A percentile compares a stretch with the other conserved stretches of the same genome.
These are phyloP conservation scores for Naematelia encephala DNA, from an alignment of 768 basidiomycete genomes.

Conservation along the genomic window DNA sequence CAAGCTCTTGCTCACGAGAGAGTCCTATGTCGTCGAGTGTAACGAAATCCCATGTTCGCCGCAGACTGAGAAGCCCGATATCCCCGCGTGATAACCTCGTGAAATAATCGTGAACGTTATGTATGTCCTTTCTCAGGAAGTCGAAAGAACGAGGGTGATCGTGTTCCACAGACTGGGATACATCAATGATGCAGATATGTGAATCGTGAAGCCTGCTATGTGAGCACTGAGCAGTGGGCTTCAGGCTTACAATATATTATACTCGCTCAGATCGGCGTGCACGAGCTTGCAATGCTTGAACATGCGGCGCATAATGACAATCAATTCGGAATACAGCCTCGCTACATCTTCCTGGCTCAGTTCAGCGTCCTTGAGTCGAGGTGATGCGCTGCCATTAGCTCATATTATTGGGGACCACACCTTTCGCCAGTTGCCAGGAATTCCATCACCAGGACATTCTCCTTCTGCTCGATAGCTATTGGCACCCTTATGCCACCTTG, in stretches of 20 bases:
- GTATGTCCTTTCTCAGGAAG: slow-evolving; percentile 86
- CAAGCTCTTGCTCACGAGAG: slow-evolving; percentile 26
- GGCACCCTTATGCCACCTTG: slow-evolving; percentile 83
- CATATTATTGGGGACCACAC: slow-evolving; percentile 55
- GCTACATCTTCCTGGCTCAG: slow-evolving; percentile 53
- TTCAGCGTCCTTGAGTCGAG: slow-evolving; percentile 84
- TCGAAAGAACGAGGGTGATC: slow-evolving; percentile 96
- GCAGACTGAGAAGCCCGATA: slow-evolving; percentile 70
- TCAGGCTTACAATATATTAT: slow-evolving; percentile 77
- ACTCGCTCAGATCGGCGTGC: slow-evolving; percentile 96
- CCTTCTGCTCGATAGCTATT: slow-evolving; percentile 84
- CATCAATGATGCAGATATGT: slow-evolving; percentile 91
- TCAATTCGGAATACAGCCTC: slow-evolving; percentile 71
- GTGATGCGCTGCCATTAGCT: slow-evolving; percentile 68
- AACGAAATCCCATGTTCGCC: slow-evolving; percentile 84
- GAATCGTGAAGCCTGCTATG: slow-evolving; percentile 51
- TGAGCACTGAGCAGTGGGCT: background rate
- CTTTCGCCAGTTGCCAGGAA: slow-evolving; percentile 83
- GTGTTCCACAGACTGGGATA: slow-evolving; percentile 97
- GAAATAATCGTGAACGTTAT: slow-evolving; percentile 92
- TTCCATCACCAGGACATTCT: slow-evolving; percentile 94
- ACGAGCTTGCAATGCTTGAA: slow-evolving; percentile 89
- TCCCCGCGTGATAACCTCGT: slow-evolving; percentile 58
- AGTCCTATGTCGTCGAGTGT: slow-evolving; percentile 56
- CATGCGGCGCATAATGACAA: slow-evolving; percentile 75